Evolutionary conservation across 192 early-diverging fungal species (phyloP).

Genomic region (Umbelopsis sp.): DNA sequence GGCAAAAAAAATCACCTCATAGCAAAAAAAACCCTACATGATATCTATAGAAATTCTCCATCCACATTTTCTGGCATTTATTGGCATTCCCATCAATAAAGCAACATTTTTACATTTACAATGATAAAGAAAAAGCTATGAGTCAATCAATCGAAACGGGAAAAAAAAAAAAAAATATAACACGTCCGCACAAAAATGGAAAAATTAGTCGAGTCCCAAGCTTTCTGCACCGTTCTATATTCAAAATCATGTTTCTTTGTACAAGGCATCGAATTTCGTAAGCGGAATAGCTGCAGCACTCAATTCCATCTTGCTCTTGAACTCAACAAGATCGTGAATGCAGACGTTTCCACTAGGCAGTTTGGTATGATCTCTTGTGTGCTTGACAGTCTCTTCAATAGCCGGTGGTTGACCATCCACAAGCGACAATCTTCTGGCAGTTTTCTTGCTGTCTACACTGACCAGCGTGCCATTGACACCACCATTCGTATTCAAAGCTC

Average conservation of each 20-base stretch:
- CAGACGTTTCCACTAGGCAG: constrained; percentile 40
- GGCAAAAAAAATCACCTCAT: not conserved
- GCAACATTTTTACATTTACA: not conserved
- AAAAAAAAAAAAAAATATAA: not conserved
- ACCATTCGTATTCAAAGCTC: not conserved
- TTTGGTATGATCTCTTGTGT: constrained; percentile 27
- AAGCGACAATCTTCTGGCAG: constrained; percentile 19
- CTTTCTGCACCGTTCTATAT: not conserved
- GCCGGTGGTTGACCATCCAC: not conserved
- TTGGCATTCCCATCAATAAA: not conserved
- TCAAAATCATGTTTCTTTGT: not conserved
- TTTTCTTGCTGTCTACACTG: constrained; percentile 30
- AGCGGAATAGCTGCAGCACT: constrained; percentile 47
- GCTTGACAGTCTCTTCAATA: not conserved
- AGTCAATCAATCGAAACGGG: no score
- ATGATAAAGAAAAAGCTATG: not conserved
- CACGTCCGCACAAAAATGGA: no score
- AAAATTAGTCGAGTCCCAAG: no score
- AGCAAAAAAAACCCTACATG: no score
- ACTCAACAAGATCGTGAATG: constrained; percentile 49
- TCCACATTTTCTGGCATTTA: not conserved
- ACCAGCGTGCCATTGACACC: constrained; percentile 35
- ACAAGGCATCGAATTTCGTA: constrained; percentile 8
- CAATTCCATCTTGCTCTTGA: constrained; percentile 49
- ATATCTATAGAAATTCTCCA: not conserved